phyloP scores from a whole-genome alignment of 2,329 filamentous ascomycete species.

The Fusarium chlamydosporum region DNA sequence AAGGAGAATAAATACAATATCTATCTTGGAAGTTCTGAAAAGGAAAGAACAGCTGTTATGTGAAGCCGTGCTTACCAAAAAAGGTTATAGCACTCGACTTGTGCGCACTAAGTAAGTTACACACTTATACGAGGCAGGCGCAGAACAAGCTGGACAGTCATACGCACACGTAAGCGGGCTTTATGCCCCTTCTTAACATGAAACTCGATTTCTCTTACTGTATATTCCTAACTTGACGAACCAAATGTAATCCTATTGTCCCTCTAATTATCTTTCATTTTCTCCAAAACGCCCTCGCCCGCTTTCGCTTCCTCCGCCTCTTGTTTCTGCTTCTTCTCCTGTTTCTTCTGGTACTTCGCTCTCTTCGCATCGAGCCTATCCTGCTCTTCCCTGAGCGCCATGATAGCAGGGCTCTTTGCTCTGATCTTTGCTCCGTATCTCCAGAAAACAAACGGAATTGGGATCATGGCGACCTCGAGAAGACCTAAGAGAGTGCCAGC shows the following conservation, averaged over 20 bases:
- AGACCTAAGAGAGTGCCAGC: constrained; percentile 81
- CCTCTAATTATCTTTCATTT: constrained; percentile 4
- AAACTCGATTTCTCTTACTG: background rate
- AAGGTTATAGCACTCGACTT: background rate
- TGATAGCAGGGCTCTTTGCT: constrained; percentile 64
- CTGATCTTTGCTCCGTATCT: constrained; percentile 69
- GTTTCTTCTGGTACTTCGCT: constrained; percentile 51
- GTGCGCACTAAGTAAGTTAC: background rate
- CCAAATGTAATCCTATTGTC: background rate
- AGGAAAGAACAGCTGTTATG: background rate
- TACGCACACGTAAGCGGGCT: background rate
- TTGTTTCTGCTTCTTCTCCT: constrained; percentile 34
- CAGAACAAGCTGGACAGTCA: background rate
- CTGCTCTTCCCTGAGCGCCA: constrained; percentile 62
- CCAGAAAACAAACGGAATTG: constrained; percentile 86
- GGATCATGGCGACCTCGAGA: constrained; percentile 79
- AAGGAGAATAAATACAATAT: background rate
- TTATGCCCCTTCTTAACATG: background rate
- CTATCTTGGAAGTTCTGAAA: background rate
- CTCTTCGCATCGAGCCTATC: constrained; percentile 54
- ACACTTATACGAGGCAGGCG: background rate
- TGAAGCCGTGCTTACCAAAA: background rate
- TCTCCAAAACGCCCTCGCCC: constrained; percentile 29
- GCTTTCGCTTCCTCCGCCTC: constrained; percentile 12
- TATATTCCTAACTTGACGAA: background rate